These are phyloP conservation scores for Beta vulgaris DNA, from an alignment of 148 eudicot species.

Conservation along the genomic window DNA sequence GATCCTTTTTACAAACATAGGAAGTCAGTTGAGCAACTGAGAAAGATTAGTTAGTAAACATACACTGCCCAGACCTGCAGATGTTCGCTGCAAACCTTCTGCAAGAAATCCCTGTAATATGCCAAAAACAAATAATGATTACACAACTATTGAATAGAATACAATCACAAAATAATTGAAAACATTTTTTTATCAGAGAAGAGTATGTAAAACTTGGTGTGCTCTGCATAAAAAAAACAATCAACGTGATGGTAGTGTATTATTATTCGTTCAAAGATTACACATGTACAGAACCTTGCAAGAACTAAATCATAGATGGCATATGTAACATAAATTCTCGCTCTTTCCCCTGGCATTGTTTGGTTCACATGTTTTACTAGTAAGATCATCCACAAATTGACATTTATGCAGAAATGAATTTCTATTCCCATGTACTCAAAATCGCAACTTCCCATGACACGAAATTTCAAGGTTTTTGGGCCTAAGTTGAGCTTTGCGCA, in stretches of 20 bases:
- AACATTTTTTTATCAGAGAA: too few relatives aligned
- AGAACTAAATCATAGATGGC: background rate
- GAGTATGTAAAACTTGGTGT: background rate
- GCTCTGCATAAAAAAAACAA: background rate
- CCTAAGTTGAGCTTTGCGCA: too few relatives aligned
- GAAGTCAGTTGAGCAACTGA: background rate
- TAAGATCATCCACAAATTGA: background rate
- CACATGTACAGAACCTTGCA: background rate
- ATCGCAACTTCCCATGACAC: background rate
- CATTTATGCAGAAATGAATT: background rate
- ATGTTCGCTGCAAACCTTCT: constrained; percentile 81
- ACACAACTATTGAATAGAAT: background rate
- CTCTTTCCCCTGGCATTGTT: background rate
- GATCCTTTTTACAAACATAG: background rate
- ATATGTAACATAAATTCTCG: background rate
- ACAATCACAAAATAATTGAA: background rate
- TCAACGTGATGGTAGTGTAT: too few relatives aligned
- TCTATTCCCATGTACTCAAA: background rate
- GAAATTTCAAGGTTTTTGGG: too few relatives aligned
- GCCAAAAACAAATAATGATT: constrained; percentile 19
- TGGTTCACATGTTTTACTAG: background rate
- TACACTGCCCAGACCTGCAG: constrained; percentile 99
- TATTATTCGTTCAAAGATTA: background rate
- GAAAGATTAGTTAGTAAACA: constrained; percentile 19
- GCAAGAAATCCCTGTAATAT: constrained; percentile 89